Percentiles rank a stretch among this genome's conserved stretches.
These are phyloP conservation scores for Aspergillus hancockii DNA, from an alignment of 495 filamentous ascomycete genomes.

Conservation along the genomic window DNA sequence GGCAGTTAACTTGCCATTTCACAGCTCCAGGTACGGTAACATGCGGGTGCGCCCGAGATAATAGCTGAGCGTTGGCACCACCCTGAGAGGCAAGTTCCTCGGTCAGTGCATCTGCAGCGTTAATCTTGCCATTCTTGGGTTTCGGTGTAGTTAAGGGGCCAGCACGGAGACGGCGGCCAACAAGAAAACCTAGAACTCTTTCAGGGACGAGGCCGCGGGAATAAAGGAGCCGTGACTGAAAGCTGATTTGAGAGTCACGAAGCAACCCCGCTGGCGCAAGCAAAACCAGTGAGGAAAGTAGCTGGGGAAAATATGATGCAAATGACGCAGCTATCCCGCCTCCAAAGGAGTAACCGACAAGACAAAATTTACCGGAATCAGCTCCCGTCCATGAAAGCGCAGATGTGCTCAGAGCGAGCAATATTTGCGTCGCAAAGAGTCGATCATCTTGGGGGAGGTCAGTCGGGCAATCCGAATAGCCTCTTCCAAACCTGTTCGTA, in stretches of 20 bases:
- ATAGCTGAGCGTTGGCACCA: slow-evolving; percentile 38
- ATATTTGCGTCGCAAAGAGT: slow-evolving; percentile 74
- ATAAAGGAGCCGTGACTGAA: slow-evolving; percentile 62
- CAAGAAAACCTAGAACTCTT: slow-evolving; percentile 51
- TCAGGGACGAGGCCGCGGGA: slow-evolving; percentile 59
- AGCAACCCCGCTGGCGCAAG: slow-evolving; percentile 76
- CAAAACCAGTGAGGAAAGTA: slow-evolving; percentile 67
- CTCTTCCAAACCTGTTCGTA: slow-evolving; percentile 66
- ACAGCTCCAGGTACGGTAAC: slow-evolving; percentile 48
- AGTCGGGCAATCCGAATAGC: slow-evolving; percentile 70
- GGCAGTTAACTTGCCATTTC: slow-evolving; percentile 57
- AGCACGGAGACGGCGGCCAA: slow-evolving; percentile 54
- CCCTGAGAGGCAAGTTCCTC: slow-evolving; percentile 38
- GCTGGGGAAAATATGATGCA: slow-evolving; percentile 65
- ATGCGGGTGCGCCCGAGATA: slow-evolving; percentile 47
- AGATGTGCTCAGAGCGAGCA: slow-evolving; percentile 70
- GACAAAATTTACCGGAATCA: slow-evolving; percentile 55
- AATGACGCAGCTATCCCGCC: slow-evolving; percentile 79
- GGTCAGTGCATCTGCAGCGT: slow-evolving; percentile 36
- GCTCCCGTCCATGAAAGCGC: slow-evolving; percentile 65
- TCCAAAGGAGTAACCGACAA: slow-evolving; percentile 85
- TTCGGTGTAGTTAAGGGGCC: slow-evolving; percentile 42
- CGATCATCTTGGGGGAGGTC: slow-evolving; percentile 69
- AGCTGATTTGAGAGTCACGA: slow-evolving; percentile 61
- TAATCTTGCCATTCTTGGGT: slow-evolving; percentile 34